Evolutionary conservation across 208 protist species (phyloP).

Genomic region (Wallacemonas sp.): DNA sequence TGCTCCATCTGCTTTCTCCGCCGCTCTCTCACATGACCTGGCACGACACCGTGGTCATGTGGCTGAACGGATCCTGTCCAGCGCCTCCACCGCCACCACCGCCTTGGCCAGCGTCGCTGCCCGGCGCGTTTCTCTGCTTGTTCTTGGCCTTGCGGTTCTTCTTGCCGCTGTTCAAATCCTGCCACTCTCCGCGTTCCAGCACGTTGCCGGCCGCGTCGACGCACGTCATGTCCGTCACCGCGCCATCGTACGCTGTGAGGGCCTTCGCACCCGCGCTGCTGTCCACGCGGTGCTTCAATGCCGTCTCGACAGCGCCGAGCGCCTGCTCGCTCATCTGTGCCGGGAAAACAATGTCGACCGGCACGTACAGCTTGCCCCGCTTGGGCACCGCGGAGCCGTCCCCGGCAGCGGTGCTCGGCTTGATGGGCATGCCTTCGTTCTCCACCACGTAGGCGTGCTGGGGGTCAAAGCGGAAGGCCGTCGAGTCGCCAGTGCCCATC

Average conservation of each 20-base stretch:
- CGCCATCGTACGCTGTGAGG: conserved; percentile 21
- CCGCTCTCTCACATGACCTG: conserved; percentile 4
- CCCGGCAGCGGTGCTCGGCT: conserved; percentile 16
- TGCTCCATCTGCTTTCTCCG: neutral
- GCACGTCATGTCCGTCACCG: conserved; percentile 24
- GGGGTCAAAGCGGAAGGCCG: conserved; percentile 29
- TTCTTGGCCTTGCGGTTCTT: conserved; percentile 10
- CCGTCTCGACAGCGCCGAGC: conserved; percentile 17
- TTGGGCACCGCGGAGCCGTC: neutral
- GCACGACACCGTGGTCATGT: conserved; percentile 9
- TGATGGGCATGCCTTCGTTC: conserved; percentile 91
- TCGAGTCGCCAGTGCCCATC: conserved; percentile 18
- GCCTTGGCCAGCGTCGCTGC: neutral
- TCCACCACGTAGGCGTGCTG: conserved; percentile 72
- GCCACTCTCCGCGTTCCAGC: neutral
- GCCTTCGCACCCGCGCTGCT: neutral
- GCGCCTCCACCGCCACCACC: neutral
- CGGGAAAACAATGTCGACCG: conserved; percentile 33
- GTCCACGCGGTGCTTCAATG: conserved; percentile 14
- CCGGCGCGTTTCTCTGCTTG: neutral
- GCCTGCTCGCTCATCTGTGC: conserved; percentile 15
- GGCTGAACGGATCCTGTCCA: neutral
- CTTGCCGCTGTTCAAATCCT: neutral
- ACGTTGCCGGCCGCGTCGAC: conserved; percentile 30
- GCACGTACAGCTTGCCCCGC: conserved; percentile 32